Evolutionary conservation across 2,329 filamentous ascomycete species (phyloP).

Genomic region (Paraphaeosphaeria minitans): DNA sequence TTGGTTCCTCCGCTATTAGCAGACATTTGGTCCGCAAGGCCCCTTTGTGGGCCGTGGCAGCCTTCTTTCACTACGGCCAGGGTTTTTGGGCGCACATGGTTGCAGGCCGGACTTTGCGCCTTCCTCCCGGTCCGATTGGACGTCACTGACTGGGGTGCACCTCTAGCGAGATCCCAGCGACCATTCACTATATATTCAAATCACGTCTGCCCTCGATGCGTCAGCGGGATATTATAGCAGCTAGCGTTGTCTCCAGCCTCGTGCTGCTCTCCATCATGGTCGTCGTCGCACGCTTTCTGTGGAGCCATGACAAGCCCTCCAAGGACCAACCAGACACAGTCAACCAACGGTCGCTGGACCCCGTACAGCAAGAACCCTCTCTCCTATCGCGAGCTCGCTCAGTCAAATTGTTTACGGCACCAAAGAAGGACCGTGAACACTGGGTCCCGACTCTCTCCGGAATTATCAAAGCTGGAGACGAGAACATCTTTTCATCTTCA

Average conservation of each 20-base stretch:
- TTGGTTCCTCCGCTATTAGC: background rate
- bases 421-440: conserved; percentile 23
- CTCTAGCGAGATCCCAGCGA: conserved; percentile 13
- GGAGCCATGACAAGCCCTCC: conserved; percentile 25
- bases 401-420: conserved; percentile 26
- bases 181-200: conserved; percentile 27
- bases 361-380: conserved; percentile 19
- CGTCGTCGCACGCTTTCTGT: conserved; percentile 33
- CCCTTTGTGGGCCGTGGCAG: background rate
- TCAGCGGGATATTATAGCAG: conserved; percentile 22
- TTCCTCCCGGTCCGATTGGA: conserved; percentile 40
- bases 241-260: conserved; percentile 22
- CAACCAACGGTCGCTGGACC: conserved; percentile 18
- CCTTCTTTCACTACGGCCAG: background rate
- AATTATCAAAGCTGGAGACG: conserved; percentile 42
- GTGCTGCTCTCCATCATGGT: conserved; percentile 30
- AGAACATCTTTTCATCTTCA: conserved; percentile 32
- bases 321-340: conserved; percentile 20
- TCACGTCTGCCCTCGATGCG: conserved; percentile 19
- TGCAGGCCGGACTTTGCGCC: conserved; percentile 17
- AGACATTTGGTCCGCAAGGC: background rate
- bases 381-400: conserved; percentile 22
- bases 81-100: background rate
- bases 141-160: background rate
- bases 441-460: conserved; percentile 37